Percentiles rank a stretch among this genome's conserved stretches.
phyloP scores from a whole-genome alignment of 768 basidiomycete species.

The Chalciporus chontae region DNA sequence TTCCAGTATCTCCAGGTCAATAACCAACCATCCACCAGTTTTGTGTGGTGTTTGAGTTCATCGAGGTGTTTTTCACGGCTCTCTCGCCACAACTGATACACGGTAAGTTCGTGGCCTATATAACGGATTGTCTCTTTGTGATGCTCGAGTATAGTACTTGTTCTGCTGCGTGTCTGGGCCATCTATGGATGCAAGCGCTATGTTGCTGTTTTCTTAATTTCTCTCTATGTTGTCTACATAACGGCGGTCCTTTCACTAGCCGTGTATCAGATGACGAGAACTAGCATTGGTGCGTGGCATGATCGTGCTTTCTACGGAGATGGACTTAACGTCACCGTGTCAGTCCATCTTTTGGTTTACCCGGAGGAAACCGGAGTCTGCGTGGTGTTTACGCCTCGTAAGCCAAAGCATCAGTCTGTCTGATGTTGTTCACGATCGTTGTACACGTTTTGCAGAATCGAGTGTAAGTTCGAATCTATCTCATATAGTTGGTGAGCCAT shows the following conservation, averaged over 20 bases:
- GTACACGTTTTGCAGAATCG: no score
- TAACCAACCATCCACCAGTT: constrained; percentile 10
- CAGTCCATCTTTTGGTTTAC: no score
- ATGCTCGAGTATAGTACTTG: constrained; percentile 14
- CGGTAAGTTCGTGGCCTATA: constrained; percentile 8
- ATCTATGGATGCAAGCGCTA: constrained; percentile 14
- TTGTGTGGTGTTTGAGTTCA: constrained; percentile 4
- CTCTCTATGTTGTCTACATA: constrained; percentile 12
- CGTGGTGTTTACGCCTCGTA: no score
- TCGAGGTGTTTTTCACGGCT: constrained; percentile 1
- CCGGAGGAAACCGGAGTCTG: no score
- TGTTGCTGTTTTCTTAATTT: background rate
- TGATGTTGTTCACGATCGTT: no score
- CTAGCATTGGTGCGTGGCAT: no score
- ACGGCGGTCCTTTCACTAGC: background rate
- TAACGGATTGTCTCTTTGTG: background rate
- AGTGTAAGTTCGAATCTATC: no score
- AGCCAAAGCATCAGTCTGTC: no score
- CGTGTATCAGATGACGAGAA: no score
- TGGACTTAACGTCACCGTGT: no score
- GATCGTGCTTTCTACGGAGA: no score
- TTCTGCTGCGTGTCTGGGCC: constrained; percentile 24
- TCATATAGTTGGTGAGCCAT: no score
- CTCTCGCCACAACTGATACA: constrained; percentile 21
- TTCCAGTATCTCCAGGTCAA: background rate